Percentiles rank a stretch among this genome's conserved stretches.
Conservation (phyloP, 257 asterid species). For the Anisodus acutangulus region DNA sequence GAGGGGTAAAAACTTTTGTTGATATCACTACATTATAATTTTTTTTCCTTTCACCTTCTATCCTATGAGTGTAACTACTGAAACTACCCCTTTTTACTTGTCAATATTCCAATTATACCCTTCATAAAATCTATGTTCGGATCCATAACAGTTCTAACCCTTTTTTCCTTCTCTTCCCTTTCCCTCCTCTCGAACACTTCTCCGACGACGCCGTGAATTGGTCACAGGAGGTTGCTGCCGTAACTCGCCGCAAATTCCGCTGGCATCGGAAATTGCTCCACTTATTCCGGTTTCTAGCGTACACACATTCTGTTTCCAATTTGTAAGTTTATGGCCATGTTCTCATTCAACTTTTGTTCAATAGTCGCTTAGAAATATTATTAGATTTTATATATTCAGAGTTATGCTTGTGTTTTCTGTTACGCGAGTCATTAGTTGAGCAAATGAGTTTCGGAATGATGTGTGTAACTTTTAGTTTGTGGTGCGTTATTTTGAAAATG, state of each 20-base stretch:
- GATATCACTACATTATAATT: too few relatives aligned
- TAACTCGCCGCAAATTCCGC: background rate
- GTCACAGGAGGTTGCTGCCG: background rate
- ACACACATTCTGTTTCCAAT: conserved; percentile 1
- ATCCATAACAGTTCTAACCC: background rate
- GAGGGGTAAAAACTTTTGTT: too few relatives aligned
- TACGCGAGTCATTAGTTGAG: background rate
- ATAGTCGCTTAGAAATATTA: background rate
- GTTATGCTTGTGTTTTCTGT: too few relatives aligned
- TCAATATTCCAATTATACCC: background rate
- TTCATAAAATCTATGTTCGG: background rate
- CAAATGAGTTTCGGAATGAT: background rate
- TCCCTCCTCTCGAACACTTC: background rate
- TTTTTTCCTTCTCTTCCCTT: background rate
- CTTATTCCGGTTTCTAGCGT: background rate
- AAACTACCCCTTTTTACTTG: background rate
- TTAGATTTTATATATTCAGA: background rate
- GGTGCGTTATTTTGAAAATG: background rate
- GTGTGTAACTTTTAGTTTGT: background rate
- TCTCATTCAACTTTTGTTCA: conserved; percentile 15
- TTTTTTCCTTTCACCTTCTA: too few relatives aligned
- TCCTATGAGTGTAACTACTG: too few relatives aligned
- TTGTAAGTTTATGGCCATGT: conserved; percentile 6
- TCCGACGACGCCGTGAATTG: background rate
- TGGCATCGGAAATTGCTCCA: background rate